Conservation (phyloP, 495 filamentous ascomycete genomes). For the Penicillium coprophilum region DNA sequence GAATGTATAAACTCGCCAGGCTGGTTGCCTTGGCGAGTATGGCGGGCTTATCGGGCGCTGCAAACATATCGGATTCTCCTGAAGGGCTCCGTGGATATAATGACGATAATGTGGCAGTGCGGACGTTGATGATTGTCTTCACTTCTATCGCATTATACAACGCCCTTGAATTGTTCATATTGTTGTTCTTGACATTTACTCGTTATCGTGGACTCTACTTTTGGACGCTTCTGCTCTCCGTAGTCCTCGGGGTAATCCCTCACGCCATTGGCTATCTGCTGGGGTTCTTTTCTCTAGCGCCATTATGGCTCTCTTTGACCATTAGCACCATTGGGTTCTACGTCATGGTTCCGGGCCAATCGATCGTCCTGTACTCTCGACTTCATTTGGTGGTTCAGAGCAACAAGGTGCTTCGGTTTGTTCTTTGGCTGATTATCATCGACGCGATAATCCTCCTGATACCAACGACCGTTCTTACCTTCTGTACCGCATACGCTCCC, state of each 20-base stretch:
- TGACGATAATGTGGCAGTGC: conserved; percentile 27
- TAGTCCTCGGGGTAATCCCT: conserved; percentile 50
- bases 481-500: conserved; percentile 37
- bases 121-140: conserved; percentile 49
- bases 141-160: conserved; percentile 53
- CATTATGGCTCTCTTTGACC: conserved; percentile 37
- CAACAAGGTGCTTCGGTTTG: conserved; percentile 43
- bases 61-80: conserved; percentile 21
- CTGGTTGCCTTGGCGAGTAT: conserved; percentile 6
- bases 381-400: conserved; percentile 59
- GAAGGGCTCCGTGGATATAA: conserved; percentile 39
- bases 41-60: conserved; percentile 19
- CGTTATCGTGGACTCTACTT: conserved; percentile 51
- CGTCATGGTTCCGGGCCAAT: conserved; percentile 63
- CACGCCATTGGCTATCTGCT: conserved; percentile 56
- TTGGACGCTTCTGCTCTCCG: conserved; percentile 46
- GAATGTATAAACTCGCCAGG: not conserved
- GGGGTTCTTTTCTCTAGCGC: conserved; percentile 50
- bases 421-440: conserved; percentile 58
- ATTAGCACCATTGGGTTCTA: conserved; percentile 57
- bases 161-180: conserved; percentile 48
- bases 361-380: conserved; percentile 66
- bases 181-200: conserved; percentile 50
- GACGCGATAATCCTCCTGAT: conserved; percentile 49
- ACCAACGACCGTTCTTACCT: conserved; percentile 55